Evolutionary conservation across 371 early-diverging fungal genomes (phyloP).

Genomic region (Dichotomocladium elegans): DNA sequence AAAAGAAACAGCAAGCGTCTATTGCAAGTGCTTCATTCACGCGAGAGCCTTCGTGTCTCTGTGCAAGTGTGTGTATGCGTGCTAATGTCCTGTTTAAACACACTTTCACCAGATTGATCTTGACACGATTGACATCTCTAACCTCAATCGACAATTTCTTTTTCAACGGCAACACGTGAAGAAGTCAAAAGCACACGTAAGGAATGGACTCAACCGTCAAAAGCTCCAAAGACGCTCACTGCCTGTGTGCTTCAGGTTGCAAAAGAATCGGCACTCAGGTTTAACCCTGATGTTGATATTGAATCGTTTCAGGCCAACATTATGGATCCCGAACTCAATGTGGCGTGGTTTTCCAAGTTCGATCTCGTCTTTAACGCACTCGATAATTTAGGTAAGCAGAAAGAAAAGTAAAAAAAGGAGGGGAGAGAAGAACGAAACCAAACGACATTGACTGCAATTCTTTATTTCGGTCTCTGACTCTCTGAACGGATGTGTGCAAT

Average conservation of each 20-base stretch:
- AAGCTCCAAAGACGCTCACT: no score
- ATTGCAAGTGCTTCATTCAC: no score
- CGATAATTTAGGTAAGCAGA: constrained; percentile 88
- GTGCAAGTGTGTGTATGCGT: no score
- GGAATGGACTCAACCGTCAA: not conserved
- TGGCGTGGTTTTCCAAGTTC: constrained; percentile 90
- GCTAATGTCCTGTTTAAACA: no score
- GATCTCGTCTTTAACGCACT: constrained; percentile 97
- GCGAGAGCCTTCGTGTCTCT: not conserved
- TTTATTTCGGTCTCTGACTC: no score
- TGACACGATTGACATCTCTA: constrained; percentile 98
- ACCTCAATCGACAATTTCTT: constrained; percentile 98
- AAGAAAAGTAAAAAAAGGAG: not conserved
- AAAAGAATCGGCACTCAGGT: constrained; percentile 70
- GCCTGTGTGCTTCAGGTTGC: constrained; percentile 55
- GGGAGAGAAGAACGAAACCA: not conserved
- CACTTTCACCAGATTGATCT: constrained; percentile 90
- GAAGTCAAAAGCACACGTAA: constrained; percentile 86
- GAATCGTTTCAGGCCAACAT: constrained; percentile 81
- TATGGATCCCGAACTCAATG: constrained; percentile 75
- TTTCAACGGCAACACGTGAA: constrained; percentile 93
- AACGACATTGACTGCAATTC: no score
- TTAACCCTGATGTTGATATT: constrained; percentile 81
- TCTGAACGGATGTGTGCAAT: not conserved
- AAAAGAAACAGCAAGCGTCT: no score